Evolutionary conservation across 768 basidiomycete genomes (phyloP).

Genomic region (Naganishia vaughanmartiniae): DNA sequence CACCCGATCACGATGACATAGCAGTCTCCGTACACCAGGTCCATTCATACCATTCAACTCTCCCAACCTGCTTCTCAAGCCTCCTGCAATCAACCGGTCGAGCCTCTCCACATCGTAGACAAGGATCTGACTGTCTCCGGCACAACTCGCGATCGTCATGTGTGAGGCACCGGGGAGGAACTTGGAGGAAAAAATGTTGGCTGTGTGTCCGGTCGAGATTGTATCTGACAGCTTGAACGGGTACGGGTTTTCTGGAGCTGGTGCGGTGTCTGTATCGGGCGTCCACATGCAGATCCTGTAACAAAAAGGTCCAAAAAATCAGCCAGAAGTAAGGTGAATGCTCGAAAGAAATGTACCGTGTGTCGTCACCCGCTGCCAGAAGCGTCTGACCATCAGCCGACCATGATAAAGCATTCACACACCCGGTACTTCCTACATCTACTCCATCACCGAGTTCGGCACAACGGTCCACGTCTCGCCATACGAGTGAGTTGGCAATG

Average conservation of each 20-base stretch:
- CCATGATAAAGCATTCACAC: slow-evolving; percentile 53
- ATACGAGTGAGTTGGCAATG: slow-evolving; percentile 15
- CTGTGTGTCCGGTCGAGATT: slow-evolving; percentile 74
- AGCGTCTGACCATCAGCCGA: slow-evolving; percentile 48
- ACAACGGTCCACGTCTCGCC: slow-evolving; percentile 20
- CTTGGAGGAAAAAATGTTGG: slow-evolving; percentile 80
- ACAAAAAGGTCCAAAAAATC: neutral
- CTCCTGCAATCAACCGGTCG: slow-evolving; percentile 32
- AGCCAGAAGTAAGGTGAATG: slow-evolving; percentile 7
- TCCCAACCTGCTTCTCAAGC: slow-evolving; percentile 38
- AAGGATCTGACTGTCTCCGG: slow-evolving; percentile 66
- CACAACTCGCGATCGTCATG: slow-evolving; percentile 65
- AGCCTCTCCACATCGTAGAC: slow-evolving; percentile 67
- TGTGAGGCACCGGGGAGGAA: slow-evolving; percentile 67
- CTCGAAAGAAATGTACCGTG: slow-evolving; percentile 33
- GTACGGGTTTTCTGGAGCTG: slow-evolving; percentile 38
- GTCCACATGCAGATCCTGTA: slow-evolving; percentile 76
- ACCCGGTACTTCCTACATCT: slow-evolving; percentile 40
- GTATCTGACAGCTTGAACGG: slow-evolving; percentile 66
- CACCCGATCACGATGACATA: slow-evolving; percentile 68
- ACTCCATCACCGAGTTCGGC: slow-evolving; percentile 59
- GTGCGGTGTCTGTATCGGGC: slow-evolving; percentile 56
- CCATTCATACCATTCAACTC: slow-evolving; percentile 56
- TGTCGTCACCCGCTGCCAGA: slow-evolving; percentile 51
- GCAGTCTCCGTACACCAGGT: slow-evolving; percentile 60